phyloP scores from a whole-genome alignment of 257 asterid genomes.

The Solanum microdontum region DNA sequence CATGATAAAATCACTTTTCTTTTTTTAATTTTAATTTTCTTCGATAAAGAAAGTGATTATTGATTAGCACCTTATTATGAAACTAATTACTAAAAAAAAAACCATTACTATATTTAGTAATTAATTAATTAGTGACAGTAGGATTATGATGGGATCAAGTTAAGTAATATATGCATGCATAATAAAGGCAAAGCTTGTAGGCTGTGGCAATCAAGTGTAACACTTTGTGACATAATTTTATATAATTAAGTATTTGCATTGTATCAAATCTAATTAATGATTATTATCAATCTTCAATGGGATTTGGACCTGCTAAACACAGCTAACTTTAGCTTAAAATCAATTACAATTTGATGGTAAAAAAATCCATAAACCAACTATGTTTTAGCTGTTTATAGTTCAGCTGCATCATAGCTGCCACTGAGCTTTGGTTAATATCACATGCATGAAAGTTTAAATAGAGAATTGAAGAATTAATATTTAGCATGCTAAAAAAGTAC shows the following conservation, averaged over 20 bases:
- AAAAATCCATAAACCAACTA: not conserved
- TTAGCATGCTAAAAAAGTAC: not conserved
- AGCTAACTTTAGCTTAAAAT: not conserved
- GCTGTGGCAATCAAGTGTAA: not conserved
- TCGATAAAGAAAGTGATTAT: not conserved
- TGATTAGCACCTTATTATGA: no score
- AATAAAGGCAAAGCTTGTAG: slow-evolving; percentile 1
- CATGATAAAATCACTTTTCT: not conserved
- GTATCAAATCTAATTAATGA: not conserved
- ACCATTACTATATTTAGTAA: not conserved
- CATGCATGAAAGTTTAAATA: not conserved
- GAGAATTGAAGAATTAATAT: not conserved
- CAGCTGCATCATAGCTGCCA: slow-evolving; percentile 3
- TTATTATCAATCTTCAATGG: not conserved
- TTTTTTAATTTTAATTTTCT: not conserved
- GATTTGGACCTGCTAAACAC: not conserved
- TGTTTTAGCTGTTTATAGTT: not conserved
- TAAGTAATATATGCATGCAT: not conserved
- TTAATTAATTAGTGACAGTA: not conserved
- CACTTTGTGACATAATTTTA: not conserved
- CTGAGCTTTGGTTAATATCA: not conserved
- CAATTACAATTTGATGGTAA: not conserved
- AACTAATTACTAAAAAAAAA: not conserved
- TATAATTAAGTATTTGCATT: not conserved
- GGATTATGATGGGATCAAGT: not conserved